Conservation (phyloP, 1,284 basidiomycete species). For the Rhodotorula sp. region DNA sequence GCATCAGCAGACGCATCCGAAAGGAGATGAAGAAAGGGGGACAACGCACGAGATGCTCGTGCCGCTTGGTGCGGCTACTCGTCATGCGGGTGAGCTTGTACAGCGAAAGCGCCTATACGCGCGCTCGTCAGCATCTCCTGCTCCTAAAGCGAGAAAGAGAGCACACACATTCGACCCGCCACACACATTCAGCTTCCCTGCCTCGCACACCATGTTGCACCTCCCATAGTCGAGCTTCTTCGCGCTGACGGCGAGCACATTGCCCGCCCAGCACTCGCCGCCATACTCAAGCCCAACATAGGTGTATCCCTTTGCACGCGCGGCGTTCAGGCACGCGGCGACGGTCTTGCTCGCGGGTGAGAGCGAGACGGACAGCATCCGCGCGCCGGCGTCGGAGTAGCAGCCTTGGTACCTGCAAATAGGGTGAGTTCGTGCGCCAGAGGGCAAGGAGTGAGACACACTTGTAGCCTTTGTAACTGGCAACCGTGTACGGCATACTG, state of each 20-base stretch:
- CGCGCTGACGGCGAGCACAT: background rate
- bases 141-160: background rate
- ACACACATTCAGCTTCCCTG: background rate
- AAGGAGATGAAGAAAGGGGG: too few species aligned
- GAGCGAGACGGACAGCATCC: slow-evolving; percentile 15
- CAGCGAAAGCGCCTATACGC: background rate
- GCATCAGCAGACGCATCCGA: background rate
- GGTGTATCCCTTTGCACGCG: background rate
- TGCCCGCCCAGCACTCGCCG: slow-evolving; percentile 29
- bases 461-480: background rate
- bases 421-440: background rate
- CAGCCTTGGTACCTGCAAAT: slow-evolving; percentile 20
- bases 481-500: background rate
- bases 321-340: slow-evolving; percentile 11
- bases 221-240: slow-evolving; percentile 6
- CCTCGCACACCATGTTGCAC: slow-evolving; percentile 12
- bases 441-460: too few species aligned
- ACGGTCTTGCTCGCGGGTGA: slow-evolving; percentile 4
- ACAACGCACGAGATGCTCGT: background rate
- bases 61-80: background rate
- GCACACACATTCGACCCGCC: background rate
- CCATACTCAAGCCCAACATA: slow-evolving; percentile 23
- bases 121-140: background rate
- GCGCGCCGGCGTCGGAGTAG: slow-evolving; percentile 15
- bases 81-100: background rate